Percentiles rank a stretch among this genome's conserved stretches.
These are phyloP conservation scores for Penicillium simplicissimum DNA, from an alignment of 495 filamentous ascomycete species.

Conservation along the genomic window DNA sequence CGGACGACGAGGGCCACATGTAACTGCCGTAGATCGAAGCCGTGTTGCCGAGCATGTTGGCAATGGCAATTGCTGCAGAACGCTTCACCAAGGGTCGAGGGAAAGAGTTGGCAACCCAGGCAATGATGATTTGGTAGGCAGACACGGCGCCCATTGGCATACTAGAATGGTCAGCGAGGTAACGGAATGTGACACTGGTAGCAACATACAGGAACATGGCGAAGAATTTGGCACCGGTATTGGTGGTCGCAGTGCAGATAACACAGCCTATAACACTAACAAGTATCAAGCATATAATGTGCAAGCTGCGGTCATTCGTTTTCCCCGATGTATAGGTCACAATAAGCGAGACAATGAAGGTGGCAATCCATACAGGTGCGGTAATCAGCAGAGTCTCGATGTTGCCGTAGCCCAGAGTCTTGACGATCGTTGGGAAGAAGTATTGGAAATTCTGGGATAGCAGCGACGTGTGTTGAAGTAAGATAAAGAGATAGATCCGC, in stretches of 20 bases:
- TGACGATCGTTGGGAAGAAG: constrained; percentile 82
- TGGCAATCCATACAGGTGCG: constrained; percentile 71
- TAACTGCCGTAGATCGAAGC: constrained; percentile 73
- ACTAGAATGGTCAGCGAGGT: constrained; percentile 32
- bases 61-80: constrained; percentile 64
- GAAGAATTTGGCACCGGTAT: constrained; percentile 66
- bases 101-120: constrained; percentile 78
- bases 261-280: constrained; percentile 71
- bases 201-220: constrained; percentile 71
- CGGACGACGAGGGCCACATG: constrained; percentile 60
- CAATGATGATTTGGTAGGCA: constrained; percentile 52
- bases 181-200: neutral
- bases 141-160: constrained; percentile 67
- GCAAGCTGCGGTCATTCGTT: constrained; percentile 74
- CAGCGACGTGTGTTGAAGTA: constrained; percentile 39
- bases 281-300: constrained; percentile 64
- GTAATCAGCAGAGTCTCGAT: constrained; percentile 73
- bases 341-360: constrained; percentile 66
- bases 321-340: constrained; percentile 76
- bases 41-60: constrained; percentile 74
- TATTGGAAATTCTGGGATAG: constrained; percentile 65
- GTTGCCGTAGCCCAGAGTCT: constrained; percentile 64
- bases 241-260: constrained; percentile 65
- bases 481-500: constrained; percentile 40
- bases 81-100: constrained; percentile 74